Evolutionary conservation across 768 basidiomycete species (phyloP), one percentile per base, ranked within the genome.

Genomic region (Suillus discolor): DNA sequence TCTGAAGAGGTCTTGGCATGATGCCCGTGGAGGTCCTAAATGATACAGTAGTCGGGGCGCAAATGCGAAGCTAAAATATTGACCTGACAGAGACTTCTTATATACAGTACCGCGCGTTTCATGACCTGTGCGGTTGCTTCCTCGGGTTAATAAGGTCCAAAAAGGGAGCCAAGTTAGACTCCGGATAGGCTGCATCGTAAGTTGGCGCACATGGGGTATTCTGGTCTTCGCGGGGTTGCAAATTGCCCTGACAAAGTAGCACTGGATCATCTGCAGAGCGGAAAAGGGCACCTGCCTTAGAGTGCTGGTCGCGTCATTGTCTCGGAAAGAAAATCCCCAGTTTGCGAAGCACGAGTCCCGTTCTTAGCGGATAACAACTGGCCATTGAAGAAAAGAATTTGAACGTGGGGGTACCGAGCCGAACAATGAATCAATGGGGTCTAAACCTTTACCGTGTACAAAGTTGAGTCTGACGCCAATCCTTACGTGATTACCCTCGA

Each of bases 1-100:
- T 80, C 54, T 74, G 76, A 28, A 54, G 57, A 53, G 68, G 65
- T 36, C 71, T 61, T 38, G 36, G 36, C 65, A 77, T 67, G 64
- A 69, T 73, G 60, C 16, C 41, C 61, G 18, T 60, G 9, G 39
- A 42, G 39, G n/a, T 15, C 7, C 6, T 11, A 28, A 60, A 28
- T 31, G 25, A 25, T 59, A 25, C 8, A 59, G 23, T 13, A 20
- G 25, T 42, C 12, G 39, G 39, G 59, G 7, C 6, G 12, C 12
- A 9, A 41, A 60, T 28, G 41, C 23, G 39, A 60, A 11, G 12
- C 9, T 16, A 20, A 41, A 25, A 15, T 23, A 39, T 11, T 39
- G 23, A 5, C 23, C 18, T 38, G 25, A 42, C 12, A 1, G 5
- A 23, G 11, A 1, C 25, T 12, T 39, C 41, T 60, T 60, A 60